Conservation (phyloP, 2,329 filamentous ascomycete genomes). For the Trichophyton equinum region DNA sequence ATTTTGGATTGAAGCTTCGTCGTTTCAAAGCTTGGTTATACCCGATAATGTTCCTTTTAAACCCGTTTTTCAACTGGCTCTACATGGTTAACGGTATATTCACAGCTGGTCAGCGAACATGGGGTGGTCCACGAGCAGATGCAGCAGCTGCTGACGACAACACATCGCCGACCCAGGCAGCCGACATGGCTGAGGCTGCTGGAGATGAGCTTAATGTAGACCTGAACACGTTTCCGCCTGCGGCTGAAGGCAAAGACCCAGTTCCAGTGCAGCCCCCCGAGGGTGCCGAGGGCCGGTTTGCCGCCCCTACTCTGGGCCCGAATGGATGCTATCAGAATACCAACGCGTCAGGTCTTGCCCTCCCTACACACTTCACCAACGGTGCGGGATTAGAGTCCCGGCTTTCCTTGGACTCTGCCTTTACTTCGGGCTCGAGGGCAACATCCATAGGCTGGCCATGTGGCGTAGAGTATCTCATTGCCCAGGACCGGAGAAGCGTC, state of each 20-base stretch:
- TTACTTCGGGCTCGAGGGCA: slow-evolving; percentile 43
- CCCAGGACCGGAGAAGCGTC: slow-evolving; percentile 42
- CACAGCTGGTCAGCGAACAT: slow-evolving; percentile 85
- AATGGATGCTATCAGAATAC: slow-evolving; percentile 57
- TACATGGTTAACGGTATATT: slow-evolving; percentile 98
- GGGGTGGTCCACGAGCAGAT: slow-evolving; percentile 87
- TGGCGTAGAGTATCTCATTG: slow-evolving; percentile 63
- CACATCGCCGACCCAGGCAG: slow-evolving; percentile 70
- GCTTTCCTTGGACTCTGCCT: slow-evolving; percentile 55
- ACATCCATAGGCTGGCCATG: slow-evolving; percentile 53
- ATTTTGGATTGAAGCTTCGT: slow-evolving; percentile 76
- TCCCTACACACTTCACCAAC: slow-evolving; percentile 37
- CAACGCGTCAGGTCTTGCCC: slow-evolving; percentile 54
- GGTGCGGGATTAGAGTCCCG: slow-evolving; percentile 39
- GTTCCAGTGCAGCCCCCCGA: slow-evolving; percentile 60
- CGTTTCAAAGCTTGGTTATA: slow-evolving; percentile 93
- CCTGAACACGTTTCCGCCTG: slow-evolving; percentile 63
- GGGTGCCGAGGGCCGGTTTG: slow-evolving; percentile 65
- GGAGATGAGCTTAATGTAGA: slow-evolving; percentile 86
- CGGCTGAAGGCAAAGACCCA: slow-evolving; percentile 29
- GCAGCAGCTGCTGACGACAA: slow-evolving; percentile 64
- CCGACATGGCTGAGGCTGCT: slow-evolving; percentile 61
- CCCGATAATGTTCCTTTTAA: slow-evolving; percentile 86
- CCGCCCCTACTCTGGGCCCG: slow-evolving; percentile 53
- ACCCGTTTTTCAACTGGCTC: slow-evolving; percentile 95